Evolutionary conservation across 179 eudicot genomes (phyloP), one percentile per base, ranked within the genome.

Genomic region (Actinidia arguta): DNA sequence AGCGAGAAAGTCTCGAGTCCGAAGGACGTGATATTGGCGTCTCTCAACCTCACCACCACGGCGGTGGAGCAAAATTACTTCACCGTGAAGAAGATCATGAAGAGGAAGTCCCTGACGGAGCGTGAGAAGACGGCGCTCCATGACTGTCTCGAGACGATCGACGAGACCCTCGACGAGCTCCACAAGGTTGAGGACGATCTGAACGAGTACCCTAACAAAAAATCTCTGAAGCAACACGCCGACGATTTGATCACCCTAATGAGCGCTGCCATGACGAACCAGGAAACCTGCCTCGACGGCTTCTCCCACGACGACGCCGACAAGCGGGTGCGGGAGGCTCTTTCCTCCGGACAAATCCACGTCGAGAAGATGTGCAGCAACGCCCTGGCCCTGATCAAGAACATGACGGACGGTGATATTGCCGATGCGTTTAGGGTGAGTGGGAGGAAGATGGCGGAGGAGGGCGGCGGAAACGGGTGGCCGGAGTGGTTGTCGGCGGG

Each of bases 341-440:
- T 93, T 52, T 51, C 84, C 18, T 66, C 55, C 3, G 92, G 91
- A 8, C 88, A 90, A 52, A 36, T 27, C 4, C 91, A 86, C 31
- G 90, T 91, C 0, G 96, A 90, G 83, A 86, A 86, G 67, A 88
- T 94, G 94, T 94, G 96, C 56, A 92, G 96, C 78, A 94, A 93
- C 71, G 82, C 92, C 0, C 51, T 94, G 63, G 98, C 98, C 61
- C 91, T 94, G 94, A 86, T 93, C 9, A 88, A 80, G 68, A 93
- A 93, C 86, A 75, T 94, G 85, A 93, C 96, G 0, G 87, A 90
- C 59, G 18, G 82, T 6, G 96, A 90, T 74, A 82, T 88, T 1
- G 92, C 85, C 6, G 66, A 75, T 0, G 88, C 85, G 9, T 18
- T 39, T 8, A 80, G 9, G 55, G 3, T 81, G 64, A 31, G 52